Percentiles rank a stretch among this genome's conserved stretches.
phyloP scores from a whole-genome alignment of 2,329 filamentous ascomycete species.

The Stagonosporopsis tanaceti region DNA sequence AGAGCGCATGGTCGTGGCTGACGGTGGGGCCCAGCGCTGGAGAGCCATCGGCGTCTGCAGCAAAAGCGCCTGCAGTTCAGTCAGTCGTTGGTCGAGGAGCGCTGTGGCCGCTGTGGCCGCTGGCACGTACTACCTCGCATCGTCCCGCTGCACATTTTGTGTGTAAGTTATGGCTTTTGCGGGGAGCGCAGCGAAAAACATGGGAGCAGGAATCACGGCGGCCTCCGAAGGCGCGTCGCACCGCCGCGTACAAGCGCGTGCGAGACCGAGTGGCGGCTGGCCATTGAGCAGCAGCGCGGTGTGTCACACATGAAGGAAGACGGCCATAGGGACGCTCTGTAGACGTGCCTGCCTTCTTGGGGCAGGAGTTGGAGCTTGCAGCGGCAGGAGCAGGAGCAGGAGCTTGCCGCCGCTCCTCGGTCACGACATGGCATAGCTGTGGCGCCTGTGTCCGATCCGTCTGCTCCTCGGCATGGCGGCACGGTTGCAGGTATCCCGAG shows the following conservation, averaged over 20 bases:
- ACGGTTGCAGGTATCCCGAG: constrained; percentile 13
- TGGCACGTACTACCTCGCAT: constrained; percentile 35
- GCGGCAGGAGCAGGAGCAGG: too few relatives aligned
- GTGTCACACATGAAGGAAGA: constrained; percentile 2
- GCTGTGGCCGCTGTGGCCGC: not conserved
- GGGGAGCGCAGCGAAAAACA: constrained; percentile 16
- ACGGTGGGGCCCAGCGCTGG: constrained; percentile 43
- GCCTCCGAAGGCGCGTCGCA: constrained; percentile 18
- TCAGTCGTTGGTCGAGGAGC: constrained; percentile 6
- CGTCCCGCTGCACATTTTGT: constrained; percentile 32
- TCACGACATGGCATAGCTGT: constrained; percentile 11
- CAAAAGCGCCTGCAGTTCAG: constrained; percentile 31
- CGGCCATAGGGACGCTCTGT: not conserved
- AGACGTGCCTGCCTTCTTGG: not conserved
- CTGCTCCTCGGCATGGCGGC: constrained; percentile 14
- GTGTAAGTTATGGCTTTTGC: constrained; percentile 24
- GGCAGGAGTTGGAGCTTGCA: not conserved
- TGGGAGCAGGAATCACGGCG: constrained; percentile 21
- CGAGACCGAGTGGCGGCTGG: constrained; percentile 16
- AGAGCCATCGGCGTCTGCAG: constrained; percentile 47
- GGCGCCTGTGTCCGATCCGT: constrained; percentile 5
- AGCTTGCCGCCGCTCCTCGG: not conserved
- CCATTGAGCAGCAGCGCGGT: constrained; percentile 14
- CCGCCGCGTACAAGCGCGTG: constrained; percentile 16
- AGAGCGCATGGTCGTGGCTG: constrained; percentile 44